These are phyloP conservation scores for Ramularia endophylla DNA, from an alignment of 2,329 filamentous ascomycete genomes.

Conservation along the genomic window DNA sequence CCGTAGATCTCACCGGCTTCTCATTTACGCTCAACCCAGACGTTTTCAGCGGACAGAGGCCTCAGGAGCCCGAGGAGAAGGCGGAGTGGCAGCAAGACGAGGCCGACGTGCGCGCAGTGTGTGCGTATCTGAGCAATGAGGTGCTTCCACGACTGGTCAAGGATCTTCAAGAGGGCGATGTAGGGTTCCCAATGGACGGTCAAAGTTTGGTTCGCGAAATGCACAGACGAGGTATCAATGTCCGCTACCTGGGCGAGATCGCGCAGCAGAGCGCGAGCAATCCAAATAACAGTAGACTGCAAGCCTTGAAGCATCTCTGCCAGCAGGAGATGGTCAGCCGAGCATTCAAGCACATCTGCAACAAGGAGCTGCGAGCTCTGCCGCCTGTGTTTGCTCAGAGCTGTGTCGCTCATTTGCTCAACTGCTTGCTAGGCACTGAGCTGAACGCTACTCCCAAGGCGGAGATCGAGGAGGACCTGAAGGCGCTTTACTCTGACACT, in stretches of 20 bases:
- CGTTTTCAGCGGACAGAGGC: slow-evolving; percentile 85
- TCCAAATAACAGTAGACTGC: slow-evolving; percentile 62
- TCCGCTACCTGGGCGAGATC: slow-evolving; percentile 88
- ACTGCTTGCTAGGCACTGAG: slow-evolving; percentile 77
- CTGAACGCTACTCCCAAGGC: slow-evolving; percentile 72
- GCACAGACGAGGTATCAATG: slow-evolving; percentile 96
- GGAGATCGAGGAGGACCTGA: slow-evolving; percentile 69
- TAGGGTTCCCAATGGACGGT: slow-evolving; percentile 99
- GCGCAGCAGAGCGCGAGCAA: slow-evolving; percentile 56
- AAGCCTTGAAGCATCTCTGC: slow-evolving; percentile 70
- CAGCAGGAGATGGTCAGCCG: slow-evolving; percentile 92
- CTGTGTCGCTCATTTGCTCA: slow-evolving; percentile 80
- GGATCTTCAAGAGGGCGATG: slow-evolving; percentile 84
- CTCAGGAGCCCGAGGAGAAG: slow-evolving; percentile 88
- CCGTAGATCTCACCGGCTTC: slow-evolving; percentile 83
- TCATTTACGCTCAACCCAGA: slow-evolving; percentile 88
- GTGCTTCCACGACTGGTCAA: slow-evolving; percentile 80
- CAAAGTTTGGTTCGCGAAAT: slow-evolving; percentile 79
- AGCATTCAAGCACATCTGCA: slow-evolving; percentile 87
- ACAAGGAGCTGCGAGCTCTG: slow-evolving; percentile 71
- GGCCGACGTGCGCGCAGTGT: slow-evolving; percentile 77
- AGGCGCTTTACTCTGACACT: slow-evolving; percentile 70
- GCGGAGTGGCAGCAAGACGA: slow-evolving; percentile 77
- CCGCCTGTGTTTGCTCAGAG: slow-evolving; percentile 74
- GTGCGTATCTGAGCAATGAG: slow-evolving; percentile 67